These are phyloP conservation scores for Euphorbia schlechtendalii DNA, from an alignment of 441 rosid species.

Conservation along the genomic window DNA sequence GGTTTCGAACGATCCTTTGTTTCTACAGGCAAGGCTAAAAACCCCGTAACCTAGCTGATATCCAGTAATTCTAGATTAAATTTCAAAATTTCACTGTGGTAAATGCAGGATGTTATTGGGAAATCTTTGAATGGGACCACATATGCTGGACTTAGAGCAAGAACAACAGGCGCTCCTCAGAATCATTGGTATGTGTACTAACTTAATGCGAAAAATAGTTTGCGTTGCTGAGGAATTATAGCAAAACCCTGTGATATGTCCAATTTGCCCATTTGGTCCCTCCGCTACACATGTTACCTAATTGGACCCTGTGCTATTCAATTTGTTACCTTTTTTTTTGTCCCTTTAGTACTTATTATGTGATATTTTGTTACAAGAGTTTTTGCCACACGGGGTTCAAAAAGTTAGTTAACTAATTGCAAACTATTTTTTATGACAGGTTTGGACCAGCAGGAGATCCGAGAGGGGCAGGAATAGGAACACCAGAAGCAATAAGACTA, in stretches of 20 bases:
- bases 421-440: slow-evolving; percentile 39
- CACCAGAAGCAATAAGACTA: slow-evolving; percentile 93
- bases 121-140: slow-evolving; percentile 90
- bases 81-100: background rate
- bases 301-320: no score
- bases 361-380: no score
- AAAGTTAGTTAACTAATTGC: no score
- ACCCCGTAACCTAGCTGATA: no score
- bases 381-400: no score
- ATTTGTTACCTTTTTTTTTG: no score
- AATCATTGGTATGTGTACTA: slow-evolving; percentile 66
- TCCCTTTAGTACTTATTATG: no score
- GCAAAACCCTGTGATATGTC: no score
- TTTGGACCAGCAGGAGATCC: slow-evolving; percentile 99
- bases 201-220: background rate
- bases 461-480: slow-evolving; percentile 96
- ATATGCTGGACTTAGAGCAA: slow-evolving; percentile 89
- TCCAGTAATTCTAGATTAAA: no score
- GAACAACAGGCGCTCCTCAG: slow-evolving; percentile 99
- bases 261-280: no score
- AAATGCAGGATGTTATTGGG: slow-evolving; percentile 77
- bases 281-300: no score
- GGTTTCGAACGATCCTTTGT: slow-evolving; percentile 81
- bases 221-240: background rate
- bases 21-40: slow-evolving; percentile 56